phyloP scores from a whole-genome alignment of 352 stramenopile species.

The Phytophthora agathidicida region DNA sequence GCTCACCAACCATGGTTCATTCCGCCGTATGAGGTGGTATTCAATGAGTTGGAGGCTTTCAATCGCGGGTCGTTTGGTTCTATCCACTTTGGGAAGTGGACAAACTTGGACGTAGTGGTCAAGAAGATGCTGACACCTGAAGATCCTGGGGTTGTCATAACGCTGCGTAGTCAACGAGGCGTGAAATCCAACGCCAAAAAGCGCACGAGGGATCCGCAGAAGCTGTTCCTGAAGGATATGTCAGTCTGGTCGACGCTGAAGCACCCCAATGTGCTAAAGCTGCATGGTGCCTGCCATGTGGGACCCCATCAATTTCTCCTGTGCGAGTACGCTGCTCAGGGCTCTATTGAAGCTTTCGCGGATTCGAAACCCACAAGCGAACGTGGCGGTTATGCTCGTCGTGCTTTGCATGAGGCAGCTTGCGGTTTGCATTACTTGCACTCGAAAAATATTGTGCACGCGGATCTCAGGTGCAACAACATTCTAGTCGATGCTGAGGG shows the following conservation, averaged over 20 bases:
- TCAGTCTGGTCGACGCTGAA: slow-evolving; percentile 34
- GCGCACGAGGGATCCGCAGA: neutral
- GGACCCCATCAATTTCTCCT: slow-evolving; percentile 24
- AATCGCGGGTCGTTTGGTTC: slow-evolving; percentile 29
- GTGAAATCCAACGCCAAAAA: slow-evolving; percentile 17
- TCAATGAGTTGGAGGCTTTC: slow-evolving; percentile 27
- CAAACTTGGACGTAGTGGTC: slow-evolving; percentile 28
- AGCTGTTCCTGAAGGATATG: slow-evolving; percentile 27
- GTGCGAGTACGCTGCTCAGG: slow-evolving; percentile 24
- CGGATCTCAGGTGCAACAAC: slow-evolving; percentile 32
- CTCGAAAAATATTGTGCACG: slow-evolving; percentile 30
- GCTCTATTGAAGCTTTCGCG: slow-evolving; percentile 28
- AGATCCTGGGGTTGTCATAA: slow-evolving; percentile 1
- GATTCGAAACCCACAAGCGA: slow-evolving; percentile 6
- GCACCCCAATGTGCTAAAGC: slow-evolving; percentile 33
- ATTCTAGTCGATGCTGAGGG: slow-evolving; percentile 34
- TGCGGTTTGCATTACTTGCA: slow-evolving; percentile 41
- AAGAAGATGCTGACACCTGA: slow-evolving; percentile 29
- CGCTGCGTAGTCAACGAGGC: slow-evolving; percentile 8
- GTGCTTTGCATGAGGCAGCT: slow-evolving; percentile 25
- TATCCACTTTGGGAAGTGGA: slow-evolving; percentile 38
- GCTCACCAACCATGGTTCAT: slow-evolving; percentile 32
- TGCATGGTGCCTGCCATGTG: slow-evolving; percentile 37
- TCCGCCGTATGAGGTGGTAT: slow-evolving; percentile 37
- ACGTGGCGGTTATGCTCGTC: slow-evolving; percentile 14